Conservation (phyloP, 768 basidiomycete species). For the Hydnomerulius pinastri region DNA sequence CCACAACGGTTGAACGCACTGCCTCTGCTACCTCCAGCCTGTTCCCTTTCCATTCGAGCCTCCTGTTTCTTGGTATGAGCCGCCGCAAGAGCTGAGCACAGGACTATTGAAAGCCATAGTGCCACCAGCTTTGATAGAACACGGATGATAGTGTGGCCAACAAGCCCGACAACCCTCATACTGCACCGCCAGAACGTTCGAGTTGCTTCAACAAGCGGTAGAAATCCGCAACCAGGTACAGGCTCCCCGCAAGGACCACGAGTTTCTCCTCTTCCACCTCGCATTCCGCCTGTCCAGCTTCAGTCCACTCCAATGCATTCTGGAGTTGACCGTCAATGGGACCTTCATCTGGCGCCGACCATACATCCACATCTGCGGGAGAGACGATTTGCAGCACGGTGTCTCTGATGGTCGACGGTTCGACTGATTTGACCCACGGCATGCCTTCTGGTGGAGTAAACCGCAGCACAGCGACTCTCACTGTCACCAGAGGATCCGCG, state of each 20-base stretch:
- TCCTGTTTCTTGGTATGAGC: too few species aligned
- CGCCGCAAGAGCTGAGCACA: too few species aligned
- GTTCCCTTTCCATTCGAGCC: too few species aligned
- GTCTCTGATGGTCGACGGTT: conserved; percentile 49
- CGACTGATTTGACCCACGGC: conserved; percentile 86
- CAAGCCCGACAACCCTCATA: neutral
- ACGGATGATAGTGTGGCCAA: too few species aligned
- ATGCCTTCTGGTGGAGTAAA: conserved; percentile 86
- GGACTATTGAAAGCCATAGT: neutral
- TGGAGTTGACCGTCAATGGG: conserved; percentile 37
- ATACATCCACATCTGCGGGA: conserved; percentile 42
- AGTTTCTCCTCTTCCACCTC: conserved; percentile 38
- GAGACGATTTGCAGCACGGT: conserved; percentile 47
- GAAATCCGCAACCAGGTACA: conserved; percentile 94
- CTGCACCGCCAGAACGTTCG: conserved; percentile 3
- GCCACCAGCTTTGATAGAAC: too few species aligned
- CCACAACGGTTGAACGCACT: too few species aligned
- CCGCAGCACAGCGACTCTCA: conserved; percentile 52
- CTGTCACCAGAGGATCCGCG: conserved; percentile 27
- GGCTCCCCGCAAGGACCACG: conserved; percentile 82
- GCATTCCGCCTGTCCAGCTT: conserved; percentile 7
- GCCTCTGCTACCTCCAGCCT: too few species aligned
- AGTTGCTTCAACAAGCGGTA: conserved; percentile 54
- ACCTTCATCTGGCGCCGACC: conserved; percentile 39
- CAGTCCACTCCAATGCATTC: conserved; percentile 53